Conservation (phyloP, 805 yeast species). For the Metschnikowia shivogae region DNA sequence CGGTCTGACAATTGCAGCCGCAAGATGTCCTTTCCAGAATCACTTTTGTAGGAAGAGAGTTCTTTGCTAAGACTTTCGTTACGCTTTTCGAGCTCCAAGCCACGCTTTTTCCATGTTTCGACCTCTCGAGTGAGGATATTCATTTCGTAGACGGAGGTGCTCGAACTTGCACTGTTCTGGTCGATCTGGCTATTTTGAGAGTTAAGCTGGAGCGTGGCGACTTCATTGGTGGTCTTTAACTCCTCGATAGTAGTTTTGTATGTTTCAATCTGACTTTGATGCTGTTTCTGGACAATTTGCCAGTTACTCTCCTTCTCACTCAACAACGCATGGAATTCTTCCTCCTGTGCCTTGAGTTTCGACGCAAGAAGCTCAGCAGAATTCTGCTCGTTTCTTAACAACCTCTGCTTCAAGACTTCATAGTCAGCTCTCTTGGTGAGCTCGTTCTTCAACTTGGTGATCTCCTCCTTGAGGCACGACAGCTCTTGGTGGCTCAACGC, state of each 20-base stretch:
- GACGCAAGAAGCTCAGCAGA: conserved; percentile 51
- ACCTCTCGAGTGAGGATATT: conserved; percentile 72
- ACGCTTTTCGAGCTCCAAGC: conserved; percentile 67
- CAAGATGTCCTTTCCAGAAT: conserved; percentile 38
- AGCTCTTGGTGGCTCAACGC: conserved; percentile 53
- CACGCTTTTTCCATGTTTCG: conserved; percentile 63
- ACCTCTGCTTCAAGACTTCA: conserved; percentile 62
- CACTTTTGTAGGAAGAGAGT: conserved; percentile 50
- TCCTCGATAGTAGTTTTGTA: conserved; percentile 58
- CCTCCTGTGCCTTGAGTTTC: conserved; percentile 64
- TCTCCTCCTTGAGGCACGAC: conserved; percentile 48
- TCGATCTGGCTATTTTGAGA: conserved; percentile 44
- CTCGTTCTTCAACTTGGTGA: conserved; percentile 50
- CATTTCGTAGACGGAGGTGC: conserved; percentile 47
- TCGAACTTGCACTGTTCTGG: conserved; percentile 23
- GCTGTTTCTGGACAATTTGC: conserved; percentile 53
- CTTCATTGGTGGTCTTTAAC: conserved; percentile 59
- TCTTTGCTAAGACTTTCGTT: conserved; percentile 72
- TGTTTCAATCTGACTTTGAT: conserved; percentile 46
- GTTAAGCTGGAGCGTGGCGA: conserved; percentile 54
- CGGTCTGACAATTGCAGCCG: conserved; percentile 43
- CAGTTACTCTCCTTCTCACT: conserved; percentile 75
- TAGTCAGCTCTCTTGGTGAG: conserved; percentile 70
- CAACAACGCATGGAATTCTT: conserved; percentile 60
- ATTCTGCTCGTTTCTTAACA: conserved; percentile 57